These are phyloP conservation scores for Aureobasidium sp. DNA, from an alignment of 2,329 filamentous ascomycete genomes.

Conservation along the genomic window DNA sequence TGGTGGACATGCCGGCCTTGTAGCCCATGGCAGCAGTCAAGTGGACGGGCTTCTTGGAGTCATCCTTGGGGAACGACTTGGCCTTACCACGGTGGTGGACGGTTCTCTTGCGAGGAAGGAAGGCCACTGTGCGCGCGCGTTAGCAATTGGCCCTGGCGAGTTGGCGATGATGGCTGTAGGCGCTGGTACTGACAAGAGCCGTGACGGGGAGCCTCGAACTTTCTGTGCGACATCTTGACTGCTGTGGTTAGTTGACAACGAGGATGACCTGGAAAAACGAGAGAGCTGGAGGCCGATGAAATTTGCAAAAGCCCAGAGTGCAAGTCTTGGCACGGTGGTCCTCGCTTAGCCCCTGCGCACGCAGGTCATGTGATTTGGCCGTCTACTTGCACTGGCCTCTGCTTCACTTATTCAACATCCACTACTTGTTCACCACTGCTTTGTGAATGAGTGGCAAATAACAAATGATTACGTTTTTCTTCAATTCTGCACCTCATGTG, in stretches of 20 bases:
- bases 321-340: constrained; percentile 8
- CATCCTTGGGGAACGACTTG: constrained; percentile 99
- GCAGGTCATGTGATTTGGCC: neutral
- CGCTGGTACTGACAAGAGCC: constrained; percentile 40
- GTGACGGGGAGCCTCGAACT: constrained; percentile 86
- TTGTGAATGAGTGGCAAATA: neutral
- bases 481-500: neutral
- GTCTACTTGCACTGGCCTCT: neutral
- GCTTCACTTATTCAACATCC: neutral
- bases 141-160: neutral
- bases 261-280: neutral
- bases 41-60: constrained; percentile 99
- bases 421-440: neutral
- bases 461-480: neutral
- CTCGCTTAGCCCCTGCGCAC: constrained; percentile 1
- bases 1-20: constrained; percentile 99
- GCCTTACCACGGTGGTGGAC: constrained; percentile 94
- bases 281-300: constrained; percentile 1
- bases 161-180: neutral
- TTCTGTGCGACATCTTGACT: constrained; percentile 48
- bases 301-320: constrained; percentile 7
- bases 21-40: constrained; percentile 97
- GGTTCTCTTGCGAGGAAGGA: constrained; percentile 67
- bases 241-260: constrained; percentile 12
- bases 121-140: constrained; percentile 26